These are phyloP conservation scores for Ophiostoma sp. DNA, from an alignment of 2,329 filamentous ascomycete genomes.

Conservation along the genomic window DNA sequence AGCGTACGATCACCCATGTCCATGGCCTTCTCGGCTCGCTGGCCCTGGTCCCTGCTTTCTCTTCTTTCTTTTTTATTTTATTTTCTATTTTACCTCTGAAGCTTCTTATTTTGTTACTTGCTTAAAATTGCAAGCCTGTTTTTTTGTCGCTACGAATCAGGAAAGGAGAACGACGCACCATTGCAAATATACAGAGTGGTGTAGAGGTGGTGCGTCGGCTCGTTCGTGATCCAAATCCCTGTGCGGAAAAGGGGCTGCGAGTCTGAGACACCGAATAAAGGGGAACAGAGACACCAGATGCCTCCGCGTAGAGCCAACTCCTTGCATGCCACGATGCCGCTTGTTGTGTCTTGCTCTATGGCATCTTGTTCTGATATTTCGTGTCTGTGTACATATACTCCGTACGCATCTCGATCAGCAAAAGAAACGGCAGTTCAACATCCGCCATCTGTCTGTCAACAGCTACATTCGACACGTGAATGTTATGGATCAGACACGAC, in stretches of 20 bases:
- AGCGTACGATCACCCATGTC: neutral
- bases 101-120: neutral
- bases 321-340: neutral
- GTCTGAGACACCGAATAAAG: neutral
- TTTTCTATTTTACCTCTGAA: neutral
- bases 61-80: neutral
- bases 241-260: neutral
- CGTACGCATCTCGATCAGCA: neutral
- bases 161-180: neutral
- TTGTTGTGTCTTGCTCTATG: neutral
- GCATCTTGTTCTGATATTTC: neutral
- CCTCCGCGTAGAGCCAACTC: slow-evolving; percentile 13
- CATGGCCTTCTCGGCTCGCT: neutral
- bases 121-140: too few species aligned
- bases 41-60: neutral
- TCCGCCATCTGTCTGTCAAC: neutral
- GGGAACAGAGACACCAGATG: slow-evolving; percentile 9
- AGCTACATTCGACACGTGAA: neutral
- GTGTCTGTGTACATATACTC: too few species aligned
- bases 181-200: neutral
- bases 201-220: too few species aligned
- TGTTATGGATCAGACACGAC: slow-evolving; percentile 8
- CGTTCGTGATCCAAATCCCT: neutral
- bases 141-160: neutral
- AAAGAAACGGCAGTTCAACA: neutral